These are phyloP conservation scores for Dunaliella primolecta DNA, from an alignment of 139 green algal genomes.

Conservation along the genomic window DNA sequence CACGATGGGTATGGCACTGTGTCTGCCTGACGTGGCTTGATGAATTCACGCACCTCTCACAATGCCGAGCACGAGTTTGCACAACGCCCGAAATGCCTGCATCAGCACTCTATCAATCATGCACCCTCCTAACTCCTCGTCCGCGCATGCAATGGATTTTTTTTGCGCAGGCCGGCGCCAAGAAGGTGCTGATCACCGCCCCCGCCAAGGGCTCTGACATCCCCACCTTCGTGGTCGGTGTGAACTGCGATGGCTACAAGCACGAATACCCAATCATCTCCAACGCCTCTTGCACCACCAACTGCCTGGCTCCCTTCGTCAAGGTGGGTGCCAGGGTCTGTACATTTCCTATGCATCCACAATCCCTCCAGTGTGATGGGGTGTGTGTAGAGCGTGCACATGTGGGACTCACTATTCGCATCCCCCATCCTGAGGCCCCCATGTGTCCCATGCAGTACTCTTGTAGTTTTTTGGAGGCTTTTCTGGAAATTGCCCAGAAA, in stretches of 20 bases:
- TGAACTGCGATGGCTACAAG: conserved; percentile 92
- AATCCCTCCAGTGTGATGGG: too few species aligned
- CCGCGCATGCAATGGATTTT: neutral
- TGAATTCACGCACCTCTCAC: too few species aligned
- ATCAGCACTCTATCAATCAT: too few species aligned
- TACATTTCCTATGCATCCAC: neutral
- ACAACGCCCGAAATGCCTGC: too few species aligned
- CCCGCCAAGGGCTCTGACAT: conserved; percentile 97
- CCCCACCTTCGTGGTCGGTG: conserved; percentile 97
- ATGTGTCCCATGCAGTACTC: neutral
- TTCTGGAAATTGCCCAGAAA: too few species aligned
- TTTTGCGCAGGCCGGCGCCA: conserved; percentile 81
- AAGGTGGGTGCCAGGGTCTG: conserved; percentile 75
- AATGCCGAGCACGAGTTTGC: too few species aligned
- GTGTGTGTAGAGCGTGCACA: too few species aligned
- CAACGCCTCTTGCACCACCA: conserved; percentile 99
- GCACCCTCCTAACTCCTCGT: neutral
- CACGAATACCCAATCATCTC: conserved; percentile 88
- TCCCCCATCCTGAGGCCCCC: too few species aligned
- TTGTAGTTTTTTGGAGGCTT: neutral
- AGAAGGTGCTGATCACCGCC: conserved; percentile 99
- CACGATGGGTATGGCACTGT: too few species aligned
- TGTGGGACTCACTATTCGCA: too few species aligned
- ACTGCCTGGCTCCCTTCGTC: conserved; percentile 99
- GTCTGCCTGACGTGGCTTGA: too few species aligned